These are phyloP conservation scores for Lachancea quebecensis DNA, from an alignment of 805 yeast species.

Conservation along the genomic window DNA sequence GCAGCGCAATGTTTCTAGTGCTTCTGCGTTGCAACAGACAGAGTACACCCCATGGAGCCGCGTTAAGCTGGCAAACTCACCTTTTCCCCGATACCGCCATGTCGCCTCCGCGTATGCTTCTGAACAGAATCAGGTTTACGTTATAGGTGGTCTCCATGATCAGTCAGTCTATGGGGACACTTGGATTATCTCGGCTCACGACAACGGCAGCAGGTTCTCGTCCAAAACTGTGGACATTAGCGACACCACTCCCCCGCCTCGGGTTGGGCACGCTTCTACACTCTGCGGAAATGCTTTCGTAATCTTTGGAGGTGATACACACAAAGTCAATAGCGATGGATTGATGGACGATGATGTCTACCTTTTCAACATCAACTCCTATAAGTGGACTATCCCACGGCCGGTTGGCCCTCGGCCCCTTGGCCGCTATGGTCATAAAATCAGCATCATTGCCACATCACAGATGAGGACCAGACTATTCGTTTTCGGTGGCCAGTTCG, in stretches of 20 bases:
- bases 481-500: slow-evolving; percentile 92
- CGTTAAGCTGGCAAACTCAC: slow-evolving; percentile 60
- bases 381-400: slow-evolving; percentile 73
- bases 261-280: slow-evolving; percentile 92
- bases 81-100: slow-evolving; percentile 93
- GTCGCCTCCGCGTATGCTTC: slow-evolving; percentile 72
- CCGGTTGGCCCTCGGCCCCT: slow-evolving; percentile 71
- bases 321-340: slow-evolving; percentile 65
- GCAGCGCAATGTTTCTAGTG: slow-evolving; percentile 29
- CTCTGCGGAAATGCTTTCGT: slow-evolving; percentile 92
- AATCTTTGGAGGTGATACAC: slow-evolving; percentile 95
- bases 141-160: slow-evolving; percentile 94
- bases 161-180: slow-evolving; percentile 91
- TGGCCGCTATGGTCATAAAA: slow-evolving; percentile 92
- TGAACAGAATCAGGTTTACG: slow-evolving; percentile 71
- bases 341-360: slow-evolving; percentile 86
- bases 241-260: slow-evolving; percentile 83
- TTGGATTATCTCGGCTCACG: slow-evolving; percentile 63
- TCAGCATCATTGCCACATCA: slow-evolving; percentile 62
- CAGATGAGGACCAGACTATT: slow-evolving; percentile 57
- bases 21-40: slow-evolving; percentile 19
- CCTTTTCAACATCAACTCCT: slow-evolving; percentile 70
- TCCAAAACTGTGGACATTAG: slow-evolving; percentile 57
- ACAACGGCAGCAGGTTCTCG: slow-evolving; percentile 34
- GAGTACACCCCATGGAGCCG: slow-evolving; percentile 58